phyloP scores from a whole-genome alignment of 1,284 basidiomycete species.

The Cryptococcus maquisensis region DNA sequence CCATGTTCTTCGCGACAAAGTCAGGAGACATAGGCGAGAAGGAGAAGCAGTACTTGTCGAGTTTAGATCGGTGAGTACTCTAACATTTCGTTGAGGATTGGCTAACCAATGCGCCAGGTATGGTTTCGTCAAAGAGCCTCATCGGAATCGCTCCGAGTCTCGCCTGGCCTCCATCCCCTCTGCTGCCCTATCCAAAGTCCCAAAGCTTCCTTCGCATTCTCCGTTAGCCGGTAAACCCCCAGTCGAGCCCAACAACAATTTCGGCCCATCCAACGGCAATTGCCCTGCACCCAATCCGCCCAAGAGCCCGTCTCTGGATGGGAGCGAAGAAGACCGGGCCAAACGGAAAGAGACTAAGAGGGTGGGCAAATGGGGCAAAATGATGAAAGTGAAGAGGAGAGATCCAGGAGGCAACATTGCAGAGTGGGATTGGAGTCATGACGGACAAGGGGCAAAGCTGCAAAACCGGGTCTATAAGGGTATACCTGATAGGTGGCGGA shows the following conservation, averaged over 20 bases:
- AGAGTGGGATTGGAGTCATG: conserved; percentile 63
- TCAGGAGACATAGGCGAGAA: conserved; percentile 42
- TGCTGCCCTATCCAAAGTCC: conserved; percentile 60
- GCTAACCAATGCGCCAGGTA: conserved; percentile 56
- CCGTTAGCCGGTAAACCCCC: conserved; percentile 22
- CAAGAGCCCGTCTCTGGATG: conserved; percentile 11
- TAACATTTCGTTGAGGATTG: conserved; percentile 2
- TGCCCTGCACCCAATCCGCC: conserved; percentile 5
- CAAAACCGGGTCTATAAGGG: conserved; percentile 85
- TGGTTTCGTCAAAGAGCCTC: conserved; percentile 71
- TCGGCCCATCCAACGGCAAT: conserved; percentile 12
- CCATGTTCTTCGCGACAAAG: conserved; percentile 55
- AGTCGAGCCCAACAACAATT: conserved; percentile 35
- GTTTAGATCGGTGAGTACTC: conserved; percentile 67
- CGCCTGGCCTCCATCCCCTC: conserved; percentile 66
- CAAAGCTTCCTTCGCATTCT: conserved; percentile 54
- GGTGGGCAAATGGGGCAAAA: conserved; percentile 81
- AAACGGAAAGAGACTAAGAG: conserved; percentile 62
- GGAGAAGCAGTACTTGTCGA: conserved; percentile 65
- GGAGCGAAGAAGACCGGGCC: conserved; percentile 10
- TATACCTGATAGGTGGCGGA: conserved; percentile 91
- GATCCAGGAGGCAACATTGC: conserved; percentile 74
- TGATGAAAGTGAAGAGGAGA: conserved; percentile 63
- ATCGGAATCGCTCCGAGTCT: conserved; percentile 59
- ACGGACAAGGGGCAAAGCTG: conserved; percentile 59